Evolutionary conservation across 2,329 filamentous ascomycete genomes (phyloP), one percentile per base, ranked within the genome.

Genomic region (Penicillium verrucosum): DNA sequence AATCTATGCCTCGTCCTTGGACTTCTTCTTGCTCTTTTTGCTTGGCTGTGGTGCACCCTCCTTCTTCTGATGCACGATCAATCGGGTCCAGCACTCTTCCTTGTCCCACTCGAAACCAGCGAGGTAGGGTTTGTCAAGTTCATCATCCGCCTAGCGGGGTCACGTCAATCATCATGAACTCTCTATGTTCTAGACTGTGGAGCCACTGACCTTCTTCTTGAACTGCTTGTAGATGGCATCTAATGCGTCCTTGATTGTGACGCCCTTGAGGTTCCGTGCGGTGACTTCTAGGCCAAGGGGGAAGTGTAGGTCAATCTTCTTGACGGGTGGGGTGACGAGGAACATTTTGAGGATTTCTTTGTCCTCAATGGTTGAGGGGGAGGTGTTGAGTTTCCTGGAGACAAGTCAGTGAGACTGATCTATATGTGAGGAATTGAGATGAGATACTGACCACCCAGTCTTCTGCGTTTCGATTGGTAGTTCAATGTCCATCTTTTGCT

Each of bases 41-140:
- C 73, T 69, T 74, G 60, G 76, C 48, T 62, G 60, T 51, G 56
- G 59, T 12, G 77, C 77, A 23, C 85, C 85, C 66, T 88, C 83
- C 76, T 86, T 87, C 75, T 88, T 87, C 73, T 93, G 89, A 77
- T 94, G 92, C 61, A 97, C 92, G 68, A 95, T 81, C 70, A 97
- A 83, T 63, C 86, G 85, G 53, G 90, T 93, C 87, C 91, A 96
- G 72, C 86, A 91, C 77, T 96, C 90, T 67, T 96, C 89, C 74
- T 89, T 90, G 78, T 96, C 89, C 92, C 92, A 97, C 82, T 96
- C 92, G 80, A 97, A 97, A 65, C 93, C 93, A 69, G 88, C 88
- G 65, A 97, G 87, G 82, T 92, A 91, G 62, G 92, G 90, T 64
- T 84, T 82, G 54, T 93, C 89, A 60, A 97, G 82, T 75, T 97